Evolutionary conservation across 1,139 yeast species (phyloP).

Genomic region (Pichia sp.): DNA sequence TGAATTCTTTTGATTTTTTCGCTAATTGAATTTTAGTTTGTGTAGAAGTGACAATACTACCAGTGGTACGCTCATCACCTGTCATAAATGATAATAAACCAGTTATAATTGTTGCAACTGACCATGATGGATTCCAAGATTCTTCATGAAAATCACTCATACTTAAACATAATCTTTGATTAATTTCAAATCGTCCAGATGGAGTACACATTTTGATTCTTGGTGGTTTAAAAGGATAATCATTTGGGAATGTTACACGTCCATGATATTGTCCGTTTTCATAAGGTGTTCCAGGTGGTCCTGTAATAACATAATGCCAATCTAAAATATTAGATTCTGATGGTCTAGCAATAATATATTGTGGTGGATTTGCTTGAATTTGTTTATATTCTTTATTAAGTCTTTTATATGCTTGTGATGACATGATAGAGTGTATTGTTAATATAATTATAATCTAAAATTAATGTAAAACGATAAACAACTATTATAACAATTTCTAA

Average conservation of each 20-base stretch:
- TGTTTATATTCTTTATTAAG: slow-evolving; percentile 76
- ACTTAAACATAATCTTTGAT: slow-evolving; percentile 73
- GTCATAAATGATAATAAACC: slow-evolving; percentile 87
- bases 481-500: too few relatives aligned
- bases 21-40: slow-evolving; percentile 42
- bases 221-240: slow-evolving; percentile 92
- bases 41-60: slow-evolving; percentile 52
- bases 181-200: slow-evolving; percentile 66
- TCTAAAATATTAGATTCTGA: slow-evolving; percentile 69
- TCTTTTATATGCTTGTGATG: slow-evolving; percentile 35
- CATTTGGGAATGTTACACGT: slow-evolving; percentile 71
- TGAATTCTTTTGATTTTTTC: slow-evolving; percentile 56
- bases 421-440: slow-evolving; percentile 8
- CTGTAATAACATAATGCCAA: slow-evolving; percentile 78
- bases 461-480: too few relatives aligned
- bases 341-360: slow-evolving; percentile 77
- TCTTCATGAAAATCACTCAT: slow-evolving; percentile 94
- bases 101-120: slow-evolving; percentile 76
- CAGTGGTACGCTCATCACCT: slow-evolving; percentile 49
- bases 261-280: slow-evolving; percentile 90
- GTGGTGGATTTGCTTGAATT: slow-evolving; percentile 71
- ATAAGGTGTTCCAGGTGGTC: slow-evolving; percentile 77
- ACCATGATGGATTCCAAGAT: slow-evolving; percentile 95
- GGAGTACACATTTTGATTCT: slow-evolving; percentile 88
- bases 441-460: too few relatives aligned